Conservation (phyloP, 352 stramenopile genomes). For the Globisporangium cylindrosporum region DNA sequence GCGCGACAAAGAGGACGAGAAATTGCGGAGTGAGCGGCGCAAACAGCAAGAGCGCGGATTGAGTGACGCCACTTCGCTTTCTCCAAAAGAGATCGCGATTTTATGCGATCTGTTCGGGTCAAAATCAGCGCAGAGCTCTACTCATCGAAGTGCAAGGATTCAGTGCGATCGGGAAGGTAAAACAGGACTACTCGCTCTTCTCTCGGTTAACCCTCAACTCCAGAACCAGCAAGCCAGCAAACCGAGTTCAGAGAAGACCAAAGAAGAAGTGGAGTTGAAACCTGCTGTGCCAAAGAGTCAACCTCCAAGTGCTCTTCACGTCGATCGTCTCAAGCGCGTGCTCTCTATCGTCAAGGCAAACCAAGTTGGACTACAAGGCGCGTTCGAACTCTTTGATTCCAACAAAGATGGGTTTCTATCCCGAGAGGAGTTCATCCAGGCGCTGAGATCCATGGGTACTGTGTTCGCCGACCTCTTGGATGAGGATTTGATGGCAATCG, state of each 20-base stretch:
- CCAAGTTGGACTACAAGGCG: constrained; percentile 27
- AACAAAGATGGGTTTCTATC: constrained; percentile 48
- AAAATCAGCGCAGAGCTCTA: constrained; percentile 17
- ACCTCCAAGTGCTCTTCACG: constrained; percentile 16
- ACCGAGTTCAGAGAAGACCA: constrained; percentile 1
- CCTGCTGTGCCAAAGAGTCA: background rate
- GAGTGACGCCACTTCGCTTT: constrained; percentile 49
- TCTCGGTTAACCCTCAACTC: constrained; percentile 37
- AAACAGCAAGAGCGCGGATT: constrained; percentile 22
- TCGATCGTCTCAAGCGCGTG: constrained; percentile 37
- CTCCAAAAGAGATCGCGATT: constrained; percentile 53
- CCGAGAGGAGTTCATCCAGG: constrained; percentile 41
- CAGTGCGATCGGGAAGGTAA: constrained; percentile 46
- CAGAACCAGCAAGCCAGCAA: background rate
- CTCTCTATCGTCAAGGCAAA: constrained; percentile 29
- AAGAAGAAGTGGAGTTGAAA: background rate
- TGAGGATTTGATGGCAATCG: constrained; percentile 32
- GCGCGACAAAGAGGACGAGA: background rate
- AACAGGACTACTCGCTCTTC: constrained; percentile 45
- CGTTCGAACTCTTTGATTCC: constrained; percentile 44
- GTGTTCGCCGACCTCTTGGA: constrained; percentile 45
- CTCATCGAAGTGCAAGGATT: constrained; percentile 35
- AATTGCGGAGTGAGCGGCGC: constrained; percentile 13
- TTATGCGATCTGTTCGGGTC: constrained; percentile 60
- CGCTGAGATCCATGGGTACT: constrained; percentile 40